These are phyloP conservation scores for Zymoseptoria brevis DNA, from an alignment of 2,329 filamentous ascomycete genomes.

Conservation along the genomic window DNA sequence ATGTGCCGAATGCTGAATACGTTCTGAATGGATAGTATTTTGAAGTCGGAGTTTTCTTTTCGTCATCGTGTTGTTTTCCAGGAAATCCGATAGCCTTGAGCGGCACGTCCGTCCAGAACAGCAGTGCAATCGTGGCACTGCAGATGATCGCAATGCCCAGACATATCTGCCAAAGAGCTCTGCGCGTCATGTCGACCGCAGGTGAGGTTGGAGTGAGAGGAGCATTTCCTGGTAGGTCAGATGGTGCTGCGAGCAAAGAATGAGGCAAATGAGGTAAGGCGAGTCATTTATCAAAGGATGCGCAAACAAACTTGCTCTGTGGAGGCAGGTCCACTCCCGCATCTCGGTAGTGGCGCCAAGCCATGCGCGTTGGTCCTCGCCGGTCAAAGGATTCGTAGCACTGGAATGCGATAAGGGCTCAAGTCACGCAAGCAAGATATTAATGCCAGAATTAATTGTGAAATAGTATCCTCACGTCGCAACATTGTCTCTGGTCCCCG, in stretches of 20 bases:
- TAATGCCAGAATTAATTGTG: neutral
- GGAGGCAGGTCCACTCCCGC: neutral
- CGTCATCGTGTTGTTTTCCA: neutral
- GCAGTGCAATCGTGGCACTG: neutral
- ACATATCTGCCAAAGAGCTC: slow-evolving; percentile 4
- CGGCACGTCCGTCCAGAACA: neutral
- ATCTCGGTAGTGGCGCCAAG: neutral
- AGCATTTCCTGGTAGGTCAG: neutral
- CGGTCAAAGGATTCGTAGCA: neutral
- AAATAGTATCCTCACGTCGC: neutral
- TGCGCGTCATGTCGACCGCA: neutral
- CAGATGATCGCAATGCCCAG: slow-evolving; percentile 1
- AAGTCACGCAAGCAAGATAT: neutral
- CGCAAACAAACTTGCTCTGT: neutral
- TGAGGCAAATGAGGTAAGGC: neutral
- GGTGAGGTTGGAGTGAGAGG: neutral
- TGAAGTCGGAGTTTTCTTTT: neutral
- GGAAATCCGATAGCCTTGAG: neutral
- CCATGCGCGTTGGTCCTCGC: neutral
- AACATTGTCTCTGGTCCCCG: neutral
- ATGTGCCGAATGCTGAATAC: slow-evolving; percentile 9
- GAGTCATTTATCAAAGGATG: neutral
- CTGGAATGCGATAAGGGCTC: neutral
- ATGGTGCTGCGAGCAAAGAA: neutral
- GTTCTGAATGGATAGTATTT: slow-evolving; percentile 19